A percentile compares a stretch with the other conserved stretches of the same genome.
These are phyloP conservation scores for Escallonia herrerae DNA, from an alignment of 129 eudicot genomes.

Conservation along the genomic window DNA sequence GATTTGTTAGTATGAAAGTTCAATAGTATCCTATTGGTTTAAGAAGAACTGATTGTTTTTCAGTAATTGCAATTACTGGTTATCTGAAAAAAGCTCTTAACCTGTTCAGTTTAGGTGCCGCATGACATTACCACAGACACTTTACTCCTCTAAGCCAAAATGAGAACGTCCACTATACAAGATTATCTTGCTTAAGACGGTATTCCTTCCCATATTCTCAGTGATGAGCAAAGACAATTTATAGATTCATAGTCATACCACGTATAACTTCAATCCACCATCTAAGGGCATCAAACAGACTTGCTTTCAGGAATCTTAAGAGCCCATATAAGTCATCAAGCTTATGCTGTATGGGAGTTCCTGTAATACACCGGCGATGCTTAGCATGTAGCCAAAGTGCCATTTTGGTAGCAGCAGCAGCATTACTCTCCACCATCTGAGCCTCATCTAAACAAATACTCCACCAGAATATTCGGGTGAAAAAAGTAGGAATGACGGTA, in stretches of 20 bases:
- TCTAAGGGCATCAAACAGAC: slow-evolving; percentile 61
- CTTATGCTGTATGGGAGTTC: slow-evolving; percentile 90
- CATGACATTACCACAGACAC: too few species aligned
- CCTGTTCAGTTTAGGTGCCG: too few species aligned
- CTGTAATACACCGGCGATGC: slow-evolving; percentile 93
- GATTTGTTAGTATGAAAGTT: too few species aligned
- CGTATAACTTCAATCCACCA: slow-evolving; percentile 92
- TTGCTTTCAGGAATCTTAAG: slow-evolving; percentile 69
- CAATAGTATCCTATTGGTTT: too few species aligned
- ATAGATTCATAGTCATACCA: slow-evolving; percentile 26
- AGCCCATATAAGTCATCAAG: slow-evolving; percentile 93
- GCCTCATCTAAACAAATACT: slow-evolving; percentile 97
- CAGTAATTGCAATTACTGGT: too few species aligned
- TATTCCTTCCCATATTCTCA: too few species aligned
- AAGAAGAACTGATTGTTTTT: too few species aligned
- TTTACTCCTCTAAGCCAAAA: too few species aligned
- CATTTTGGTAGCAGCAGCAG: slow-evolving; percentile 87
- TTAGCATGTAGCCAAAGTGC: slow-evolving; percentile 73
- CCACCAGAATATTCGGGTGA: slow-evolving; percentile 89
- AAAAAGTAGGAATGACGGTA: slow-evolving; percentile 87
- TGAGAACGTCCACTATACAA: too few species aligned
- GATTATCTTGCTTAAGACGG: too few species aligned
- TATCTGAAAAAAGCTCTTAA: too few species aligned
- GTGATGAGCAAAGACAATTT: too few species aligned
- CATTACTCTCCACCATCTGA: slow-evolving; percentile 93